Conservation (phyloP, 768 basidiomycete genomes). For the Kondoa subrosea region DNA sequence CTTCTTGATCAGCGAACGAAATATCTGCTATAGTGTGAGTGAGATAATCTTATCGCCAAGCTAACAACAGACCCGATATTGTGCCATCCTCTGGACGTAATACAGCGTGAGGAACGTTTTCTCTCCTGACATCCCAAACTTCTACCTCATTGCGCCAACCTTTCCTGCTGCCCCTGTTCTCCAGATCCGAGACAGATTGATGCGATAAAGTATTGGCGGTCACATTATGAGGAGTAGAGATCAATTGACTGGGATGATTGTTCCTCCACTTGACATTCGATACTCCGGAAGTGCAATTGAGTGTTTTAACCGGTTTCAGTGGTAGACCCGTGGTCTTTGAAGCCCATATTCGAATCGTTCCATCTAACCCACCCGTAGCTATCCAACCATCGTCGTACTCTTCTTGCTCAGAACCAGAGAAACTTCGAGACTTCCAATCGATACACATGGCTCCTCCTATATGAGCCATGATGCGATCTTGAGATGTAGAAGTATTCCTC, state of each 20-base stretch:
- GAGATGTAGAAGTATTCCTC: slow-evolving; percentile 15
- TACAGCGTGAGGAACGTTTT: not conserved
- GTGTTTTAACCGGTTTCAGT: slow-evolving; percentile 20
- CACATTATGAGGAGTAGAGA: not conserved
- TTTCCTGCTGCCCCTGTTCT: not conserved
- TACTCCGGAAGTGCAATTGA: slow-evolving; percentile 18
- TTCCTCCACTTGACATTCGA: slow-evolving; percentile 17
- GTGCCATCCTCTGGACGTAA: not conserved
- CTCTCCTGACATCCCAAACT: not conserved
- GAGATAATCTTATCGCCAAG: not conserved
- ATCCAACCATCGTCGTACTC: slow-evolving; percentile 23
- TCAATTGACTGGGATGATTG: not conserved
- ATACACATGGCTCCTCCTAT: slow-evolving; percentile 20
- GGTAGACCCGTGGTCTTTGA: slow-evolving; percentile 15
- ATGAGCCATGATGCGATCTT: slow-evolving; percentile 23
- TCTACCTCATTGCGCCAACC: not conserved
- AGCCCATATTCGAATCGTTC: slow-evolving; percentile 25
- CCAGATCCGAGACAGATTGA: not conserved
- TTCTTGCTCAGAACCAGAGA: no score
- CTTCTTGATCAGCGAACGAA: not conserved
- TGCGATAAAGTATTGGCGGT: not conserved
- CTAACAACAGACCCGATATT: not conserved
- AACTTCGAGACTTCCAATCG: slow-evolving; percentile 20
- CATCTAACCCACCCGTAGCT: slow-evolving; percentile 24
- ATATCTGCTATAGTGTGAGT: not conserved